These are phyloP conservation scores for Xanthoconium stramineum DNA, from an alignment of 768 basidiomycete species.

Conservation along the genomic window DNA sequence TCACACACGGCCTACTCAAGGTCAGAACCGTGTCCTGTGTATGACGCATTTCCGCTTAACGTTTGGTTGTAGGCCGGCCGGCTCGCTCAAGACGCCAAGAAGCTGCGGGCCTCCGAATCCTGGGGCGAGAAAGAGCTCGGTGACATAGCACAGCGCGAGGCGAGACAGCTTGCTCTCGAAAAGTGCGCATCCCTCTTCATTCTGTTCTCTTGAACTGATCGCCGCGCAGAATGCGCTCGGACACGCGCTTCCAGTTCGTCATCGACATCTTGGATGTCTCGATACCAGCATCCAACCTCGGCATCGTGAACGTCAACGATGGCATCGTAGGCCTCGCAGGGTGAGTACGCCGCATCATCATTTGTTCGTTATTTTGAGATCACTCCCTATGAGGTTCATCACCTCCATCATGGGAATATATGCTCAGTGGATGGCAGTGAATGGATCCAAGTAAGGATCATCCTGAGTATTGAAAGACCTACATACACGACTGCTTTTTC, in stretches of 20 bases:
- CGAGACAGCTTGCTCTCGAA: conserved; percentile 54
- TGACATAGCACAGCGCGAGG: conserved; percentile 62
- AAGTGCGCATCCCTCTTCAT: conserved; percentile 37
- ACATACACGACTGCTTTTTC: background rate
- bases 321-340: conserved; percentile 84
- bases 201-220: conserved; percentile 3
- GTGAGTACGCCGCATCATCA: conserved; percentile 41
- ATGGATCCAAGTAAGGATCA: conserved; percentile 37
- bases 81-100: conserved; percentile 57
- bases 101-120: conserved; percentile 41
- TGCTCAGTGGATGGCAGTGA: conserved; percentile 60
- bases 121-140: conserved; percentile 68
- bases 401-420: conserved; percentile 69
- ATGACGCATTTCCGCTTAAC: background rate
- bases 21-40: conserved; percentile 31
- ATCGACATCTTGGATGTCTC: conserved; percentile 86
- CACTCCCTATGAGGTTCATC: conserved; percentile 46
- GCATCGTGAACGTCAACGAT: conserved; percentile 74
- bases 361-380: conserved; percentile 1
- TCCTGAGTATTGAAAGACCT: background rate
- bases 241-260: conserved; percentile 73
- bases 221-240: conserved; percentile 52
- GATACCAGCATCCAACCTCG: conserved; percentile 84
- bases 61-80: conserved; percentile 47
- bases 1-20: conserved; percentile 68